Conservation (phyloP, 345 rosid species). For the Eutrema yunnanense region DNA sequence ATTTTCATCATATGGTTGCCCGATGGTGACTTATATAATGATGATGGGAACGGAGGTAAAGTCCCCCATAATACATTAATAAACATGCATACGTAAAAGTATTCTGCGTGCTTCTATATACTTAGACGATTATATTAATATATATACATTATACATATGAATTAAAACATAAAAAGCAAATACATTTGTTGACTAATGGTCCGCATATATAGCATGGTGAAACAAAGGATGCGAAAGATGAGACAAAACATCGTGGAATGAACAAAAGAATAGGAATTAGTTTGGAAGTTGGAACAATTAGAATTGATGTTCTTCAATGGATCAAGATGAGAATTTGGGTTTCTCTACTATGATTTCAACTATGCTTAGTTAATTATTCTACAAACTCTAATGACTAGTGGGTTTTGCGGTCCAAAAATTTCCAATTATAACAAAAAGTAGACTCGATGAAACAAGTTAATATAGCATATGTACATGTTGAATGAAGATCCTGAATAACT, state of each 20-base stretch:
- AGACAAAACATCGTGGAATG: neutral
- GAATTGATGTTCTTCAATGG: neutral
- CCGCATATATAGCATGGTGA: neutral
- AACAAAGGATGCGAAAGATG: neutral
- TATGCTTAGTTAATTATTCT: neutral
- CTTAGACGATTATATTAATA: neutral
- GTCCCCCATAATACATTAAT: neutral
- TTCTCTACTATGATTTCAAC: neutral
- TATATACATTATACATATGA: neutral
- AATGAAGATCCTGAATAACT: neutral
- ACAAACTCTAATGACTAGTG: neutral
- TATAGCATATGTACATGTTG: too few relatives aligned
- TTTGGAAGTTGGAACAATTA: neutral
- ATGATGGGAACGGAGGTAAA: neutral
- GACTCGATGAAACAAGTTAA: neutral
- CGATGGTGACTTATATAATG: neutral
- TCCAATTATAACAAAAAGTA: neutral
- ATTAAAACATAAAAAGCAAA: neutral
- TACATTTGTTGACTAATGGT: neutral
- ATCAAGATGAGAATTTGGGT: neutral
- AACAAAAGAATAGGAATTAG: neutral
- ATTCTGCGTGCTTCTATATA: neutral
- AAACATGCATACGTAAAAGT: constrained; percentile 13
- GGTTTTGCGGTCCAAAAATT: neutral
- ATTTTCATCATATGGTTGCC: neutral